Base-by-base conservation (phyloP, 345 rosid genomes). In the Corchorus capsularis region DNA sequence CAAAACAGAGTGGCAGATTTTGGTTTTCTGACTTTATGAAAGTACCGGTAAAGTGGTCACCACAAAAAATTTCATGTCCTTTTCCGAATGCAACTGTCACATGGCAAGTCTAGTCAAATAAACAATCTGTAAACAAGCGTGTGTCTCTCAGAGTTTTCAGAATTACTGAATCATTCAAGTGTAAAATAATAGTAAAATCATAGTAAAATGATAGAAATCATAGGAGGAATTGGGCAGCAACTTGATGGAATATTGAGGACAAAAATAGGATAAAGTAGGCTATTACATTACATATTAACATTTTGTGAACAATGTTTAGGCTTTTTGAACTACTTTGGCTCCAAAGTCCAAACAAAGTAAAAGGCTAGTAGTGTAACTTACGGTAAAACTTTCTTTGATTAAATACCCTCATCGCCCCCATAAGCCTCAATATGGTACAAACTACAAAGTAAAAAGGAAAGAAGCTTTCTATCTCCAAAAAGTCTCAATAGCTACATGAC, bases 401-500 rank as follows among this genome's bases (percentile, higher is more conserved):
- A 41, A 71, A 6, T 13, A 13, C 60, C 53, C 39, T 60, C 76
- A 59, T 43, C 8, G 52, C 19, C 43, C 43, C 43, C 43, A 39
- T 39, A 39, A 39, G 43, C 6, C 67, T 72, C 64, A 39, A 19
- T 60, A 71, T 55, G 41, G 3, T 55, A 71, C 64, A 27, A 71
- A 39, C 2, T 55, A 71, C 64, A 27, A 71, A 39, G 63, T 55
- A n/a, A 19, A 56, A 71, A 35, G 57, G 61, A 76, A 27, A 32
- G 32, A n/a, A 61, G 63, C 55, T 34, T 61, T 79, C 32, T 67
- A 78, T 76, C 82, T 84, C 69, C 49, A 62, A 39, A 69, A 55
- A 14, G 46, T 64, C 71, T 53, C 19, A 67, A 45, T 3, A 81
- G 78, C 76, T 80, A 77, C 78, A 67, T 68, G 75, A 77, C 79